Evolutionary conservation across 1,139 yeast species (phyloP), one percentile per base, ranked within the genome.

Genomic region (Yamadazyma atmosphaerica): DNA sequence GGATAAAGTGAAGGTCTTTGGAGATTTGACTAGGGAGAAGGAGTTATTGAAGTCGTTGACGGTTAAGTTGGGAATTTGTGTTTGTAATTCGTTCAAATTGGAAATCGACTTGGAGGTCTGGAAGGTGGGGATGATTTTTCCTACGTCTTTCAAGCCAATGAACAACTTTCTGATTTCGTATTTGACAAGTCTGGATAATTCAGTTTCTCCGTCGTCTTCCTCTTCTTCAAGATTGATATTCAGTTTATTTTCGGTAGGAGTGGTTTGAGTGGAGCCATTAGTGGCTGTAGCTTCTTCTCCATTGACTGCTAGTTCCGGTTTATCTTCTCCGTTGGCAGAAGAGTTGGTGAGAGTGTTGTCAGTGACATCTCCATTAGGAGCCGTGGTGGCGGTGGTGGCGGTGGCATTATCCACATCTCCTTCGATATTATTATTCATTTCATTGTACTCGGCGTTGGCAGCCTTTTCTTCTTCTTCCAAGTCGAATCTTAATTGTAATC

Each of bases 401-500:
- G 13, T 24, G 5, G 11, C n/a, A 25, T 8, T 25, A 24, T 15
- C 18, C 14, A 4, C 16, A 8, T 4, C n/a, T n/a, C n/a, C n/a
- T n/a, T n/a, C n/a, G n/a, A n/a, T n/a, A 5, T 5, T 11, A 26
- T 14, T 14, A 14, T 26, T 14, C 9, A 8, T 14, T 15, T 29
- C 32, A 16, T 5, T 7, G 5, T 8, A 9, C 7, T 29, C 22
- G 4, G 7, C n/a, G 21, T 29, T 15, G 4, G 10, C 16, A 6
- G 22, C 19, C 35, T 51, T 55, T 39, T 64, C 65, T 33, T 56
- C 60, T 37, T 58, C 72, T 44, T 69, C 72, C 42, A 68, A 57
- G 40, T 70, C 74, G 43, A 70, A 68, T 44, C 77, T 62, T 42
- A 74, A 60, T 45, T 69, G 73, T 42, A 76, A 65, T 0, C 77